phyloP scores from a whole-genome alignment of 495 filamentous ascomycete species.

The Trichoderma parareesei region DNA sequence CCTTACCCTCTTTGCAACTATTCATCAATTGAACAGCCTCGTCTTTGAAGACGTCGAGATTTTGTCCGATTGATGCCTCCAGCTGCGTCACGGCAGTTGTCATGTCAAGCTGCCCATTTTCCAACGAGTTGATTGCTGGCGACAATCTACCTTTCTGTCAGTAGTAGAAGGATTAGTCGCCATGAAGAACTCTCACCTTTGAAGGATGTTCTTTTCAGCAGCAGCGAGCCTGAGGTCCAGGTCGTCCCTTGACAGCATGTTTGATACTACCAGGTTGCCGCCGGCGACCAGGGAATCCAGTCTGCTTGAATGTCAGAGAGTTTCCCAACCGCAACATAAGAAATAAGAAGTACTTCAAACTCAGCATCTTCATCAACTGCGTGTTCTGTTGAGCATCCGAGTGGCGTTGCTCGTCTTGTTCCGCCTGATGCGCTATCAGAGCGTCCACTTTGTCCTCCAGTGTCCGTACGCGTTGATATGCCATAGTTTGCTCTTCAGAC shows the following conservation, averaged over 20 bases:
- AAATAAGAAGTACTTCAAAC: not conserved
- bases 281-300: not conserved
- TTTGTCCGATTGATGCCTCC: not conserved
- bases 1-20: not conserved
- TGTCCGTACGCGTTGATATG: not conserved
- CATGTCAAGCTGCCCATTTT: not conserved
- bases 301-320: not conserved
- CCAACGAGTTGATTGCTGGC: not conserved
- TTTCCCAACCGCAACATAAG: not conserved
- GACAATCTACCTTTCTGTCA: not conserved
- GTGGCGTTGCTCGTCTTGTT: not conserved
- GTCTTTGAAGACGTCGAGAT: not conserved
- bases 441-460: not conserved
- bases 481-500: not conserved
- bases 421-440: not conserved
- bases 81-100: not conserved
- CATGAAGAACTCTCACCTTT: not conserved
- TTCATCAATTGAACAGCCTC: not conserved
- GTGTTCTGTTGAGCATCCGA: not conserved
- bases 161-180: too few species aligned
- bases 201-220: not conserved
- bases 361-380: not conserved
- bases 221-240: not conserved
- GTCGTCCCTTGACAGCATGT: not conserved
- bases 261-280: not conserved